phyloP scores from a whole-genome alignment of 2,329 filamentous ascomycete species.

The Rhynchosporium graminicola region DNA sequence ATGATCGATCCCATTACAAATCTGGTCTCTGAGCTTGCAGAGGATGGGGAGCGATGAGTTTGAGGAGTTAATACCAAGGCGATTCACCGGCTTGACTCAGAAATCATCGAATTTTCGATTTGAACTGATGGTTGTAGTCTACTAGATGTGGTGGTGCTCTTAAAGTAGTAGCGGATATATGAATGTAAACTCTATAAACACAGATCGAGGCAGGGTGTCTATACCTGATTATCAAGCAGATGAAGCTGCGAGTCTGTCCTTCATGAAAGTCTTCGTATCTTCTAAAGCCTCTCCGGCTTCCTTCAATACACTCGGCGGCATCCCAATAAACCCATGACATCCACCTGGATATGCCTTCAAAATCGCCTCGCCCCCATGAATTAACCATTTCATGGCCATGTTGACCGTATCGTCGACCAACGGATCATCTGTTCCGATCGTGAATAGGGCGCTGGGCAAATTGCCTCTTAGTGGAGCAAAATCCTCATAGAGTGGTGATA shows the following conservation, averaged over 20 bases:
- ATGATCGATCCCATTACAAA: no score
- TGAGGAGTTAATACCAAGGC: background rate
- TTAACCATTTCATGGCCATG: conserved; percentile 56
- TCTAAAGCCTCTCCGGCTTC: conserved; percentile 26
- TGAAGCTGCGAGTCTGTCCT: conserved; percentile 19
- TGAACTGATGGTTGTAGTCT: no score
- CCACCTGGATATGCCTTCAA: conserved; percentile 56
- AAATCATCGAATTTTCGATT: no score
- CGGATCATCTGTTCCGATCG: conserved; percentile 55
- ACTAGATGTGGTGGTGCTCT: no score
- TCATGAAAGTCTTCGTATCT: conserved; percentile 30
- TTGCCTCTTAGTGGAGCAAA: conserved; percentile 39
- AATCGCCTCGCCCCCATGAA: conserved; percentile 51
- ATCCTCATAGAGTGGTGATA: conserved; percentile 54
- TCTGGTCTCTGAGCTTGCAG: background rate
- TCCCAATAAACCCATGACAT: conserved; percentile 51
- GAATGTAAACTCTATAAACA: no score
- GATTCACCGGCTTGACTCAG: background rate
- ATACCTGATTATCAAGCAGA: no score
- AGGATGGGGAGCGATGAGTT: background rate
- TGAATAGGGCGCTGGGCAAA: conserved; percentile 56
- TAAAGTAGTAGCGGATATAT: no score
- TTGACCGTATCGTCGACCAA: conserved; percentile 54
- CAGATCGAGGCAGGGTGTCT: no score
- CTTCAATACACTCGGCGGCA: conserved; percentile 24